phyloP scores from a whole-genome alignment of 352 stramenopile species.

The Pythium folliculosum region DNA sequence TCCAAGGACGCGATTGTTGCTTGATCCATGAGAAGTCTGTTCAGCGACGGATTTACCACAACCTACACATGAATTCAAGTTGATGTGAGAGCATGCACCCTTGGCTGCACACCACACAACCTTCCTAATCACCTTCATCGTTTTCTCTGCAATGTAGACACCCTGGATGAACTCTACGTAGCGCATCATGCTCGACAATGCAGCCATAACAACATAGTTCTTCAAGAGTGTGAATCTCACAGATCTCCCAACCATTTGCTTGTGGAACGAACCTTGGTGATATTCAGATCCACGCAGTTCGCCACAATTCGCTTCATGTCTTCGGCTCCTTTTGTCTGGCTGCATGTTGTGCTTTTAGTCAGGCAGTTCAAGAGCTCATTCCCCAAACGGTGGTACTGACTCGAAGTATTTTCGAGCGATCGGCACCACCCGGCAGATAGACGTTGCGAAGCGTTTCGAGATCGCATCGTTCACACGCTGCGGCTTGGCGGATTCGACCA shows the following conservation, averaged over 20 bases:
- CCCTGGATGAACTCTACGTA: constrained; percentile 89
- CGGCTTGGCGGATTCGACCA: constrained; percentile 60
- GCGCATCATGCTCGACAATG: constrained; percentile 78
- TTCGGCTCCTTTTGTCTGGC: constrained; percentile 82
- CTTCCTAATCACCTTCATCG: constrained; percentile 56
- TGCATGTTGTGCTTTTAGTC: constrained; percentile 21
- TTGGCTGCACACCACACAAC: too few species aligned
- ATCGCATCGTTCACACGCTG: constrained; percentile 76
- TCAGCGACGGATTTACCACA: constrained; percentile 68
- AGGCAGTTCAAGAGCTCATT: background rate
- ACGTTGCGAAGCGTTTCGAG: constrained; percentile 50
- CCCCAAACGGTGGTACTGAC: constrained; percentile 33
- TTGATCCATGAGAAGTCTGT: constrained; percentile 83
- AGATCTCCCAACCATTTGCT: background rate
- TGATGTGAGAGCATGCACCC: too few species aligned
- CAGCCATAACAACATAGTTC: constrained; percentile 86
- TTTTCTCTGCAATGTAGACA: constrained; percentile 81
- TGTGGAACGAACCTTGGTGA: constrained; percentile 51
- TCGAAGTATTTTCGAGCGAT: constrained; percentile 82
- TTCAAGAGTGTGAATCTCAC: constrained; percentile 20
- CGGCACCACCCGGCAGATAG: constrained; percentile 61
- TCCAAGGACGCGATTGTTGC: constrained; percentile 77
- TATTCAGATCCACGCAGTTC: constrained; percentile 84
- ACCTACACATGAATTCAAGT: constrained; percentile 37
- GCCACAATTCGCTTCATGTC: constrained; percentile 82